phyloP scores from a whole-genome alignment of 2,329 filamentous ascomycete species.

The Ophiostoma quercus region DNA sequence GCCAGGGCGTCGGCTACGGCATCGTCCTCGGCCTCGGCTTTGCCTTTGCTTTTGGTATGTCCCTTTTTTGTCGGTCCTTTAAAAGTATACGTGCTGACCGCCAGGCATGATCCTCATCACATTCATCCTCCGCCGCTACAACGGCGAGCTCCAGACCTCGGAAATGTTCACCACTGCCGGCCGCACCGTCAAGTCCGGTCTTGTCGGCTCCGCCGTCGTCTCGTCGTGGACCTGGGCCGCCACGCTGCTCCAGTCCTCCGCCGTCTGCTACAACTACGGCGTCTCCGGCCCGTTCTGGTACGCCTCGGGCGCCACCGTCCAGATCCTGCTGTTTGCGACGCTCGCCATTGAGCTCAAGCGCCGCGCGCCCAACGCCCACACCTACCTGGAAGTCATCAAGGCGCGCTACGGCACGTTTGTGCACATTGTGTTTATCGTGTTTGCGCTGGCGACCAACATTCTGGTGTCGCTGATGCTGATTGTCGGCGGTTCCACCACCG shows the following conservation, averaged over 20 bases:
- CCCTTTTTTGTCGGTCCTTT: not conserved
- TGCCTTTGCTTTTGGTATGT: conserved; percentile 61
- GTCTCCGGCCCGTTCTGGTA: conserved; percentile 59
- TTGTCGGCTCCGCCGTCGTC: conserved; percentile 85
- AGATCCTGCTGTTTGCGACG: conserved; percentile 85
- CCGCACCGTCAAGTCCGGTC: conserved; percentile 79
- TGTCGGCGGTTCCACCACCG: conserved; percentile 74
- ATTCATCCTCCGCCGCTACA: conserved; percentile 38
- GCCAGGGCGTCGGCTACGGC: conserved; percentile 68
- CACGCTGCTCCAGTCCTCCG: conserved; percentile 70
- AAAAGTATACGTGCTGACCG: not conserved
- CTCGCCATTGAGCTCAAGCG: conserved; percentile 86
- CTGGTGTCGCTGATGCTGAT: conserved; percentile 85
- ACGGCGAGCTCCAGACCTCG: conserved; percentile 71
- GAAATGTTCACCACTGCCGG: conserved; percentile 92
- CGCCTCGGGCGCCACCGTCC: conserved; percentile 68
- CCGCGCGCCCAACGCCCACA: conserved; percentile 80
- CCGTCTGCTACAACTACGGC: conserved; percentile 78
- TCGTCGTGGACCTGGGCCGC: conserved; percentile 93
- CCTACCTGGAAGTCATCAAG: conserved; percentile 75
- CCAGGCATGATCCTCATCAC: conserved; percentile 39
- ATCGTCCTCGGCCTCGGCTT: conserved; percentile 70
- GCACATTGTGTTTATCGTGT: conserved; percentile 75
- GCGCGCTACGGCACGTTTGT: conserved; percentile 69
- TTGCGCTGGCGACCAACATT: conserved; percentile 78